Conservation (phyloP, 202 grass and related monocot species). For the Brachypodium distachyon region DNA sequence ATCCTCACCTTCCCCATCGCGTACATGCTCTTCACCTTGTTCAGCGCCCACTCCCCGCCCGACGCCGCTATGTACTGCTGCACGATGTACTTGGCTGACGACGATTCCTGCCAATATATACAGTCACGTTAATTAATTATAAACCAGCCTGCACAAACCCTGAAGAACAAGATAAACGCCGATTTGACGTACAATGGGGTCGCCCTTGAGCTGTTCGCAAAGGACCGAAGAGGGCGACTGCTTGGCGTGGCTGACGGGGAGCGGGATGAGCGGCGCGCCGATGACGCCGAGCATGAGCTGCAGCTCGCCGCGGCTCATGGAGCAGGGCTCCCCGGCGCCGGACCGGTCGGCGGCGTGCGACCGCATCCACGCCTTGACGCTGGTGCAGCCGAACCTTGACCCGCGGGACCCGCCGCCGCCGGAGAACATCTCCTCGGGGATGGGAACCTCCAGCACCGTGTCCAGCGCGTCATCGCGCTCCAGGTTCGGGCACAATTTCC, state of each 20-base stretch:
- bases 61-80: constrained; percentile 98
- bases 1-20: constrained; percentile 94
- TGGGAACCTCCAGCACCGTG: constrained; percentile 95
- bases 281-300: constrained; percentile 99
- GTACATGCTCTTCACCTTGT: constrained; percentile 84
- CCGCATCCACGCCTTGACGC: constrained; percentile 91
- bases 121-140: not conserved
- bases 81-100: constrained; percentile 90
- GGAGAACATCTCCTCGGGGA: constrained; percentile 96
- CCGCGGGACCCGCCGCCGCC: constrained; percentile 27
- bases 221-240: constrained; percentile 60
- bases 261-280: constrained; percentile 89
- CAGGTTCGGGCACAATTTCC: constrained; percentile 91
- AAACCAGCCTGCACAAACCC: not conserved
- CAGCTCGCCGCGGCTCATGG: constrained; percentile 74
- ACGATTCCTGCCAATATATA: constrained; percentile 62
- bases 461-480: constrained; percentile 91
- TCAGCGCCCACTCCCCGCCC: constrained; percentile 82
- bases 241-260: constrained; percentile 59
- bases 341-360: constrained; percentile 40
- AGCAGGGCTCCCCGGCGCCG: constrained; percentile 46
- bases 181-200: constrained; percentile 54
- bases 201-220: constrained; percentile 61
- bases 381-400: constrained; percentile 54
- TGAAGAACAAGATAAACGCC: not conserved